These are phyloP conservation scores for Chrysoporthe deuterocubensis DNA, from an alignment of 2,329 filamentous ascomycete species.

Conservation along the genomic window DNA sequence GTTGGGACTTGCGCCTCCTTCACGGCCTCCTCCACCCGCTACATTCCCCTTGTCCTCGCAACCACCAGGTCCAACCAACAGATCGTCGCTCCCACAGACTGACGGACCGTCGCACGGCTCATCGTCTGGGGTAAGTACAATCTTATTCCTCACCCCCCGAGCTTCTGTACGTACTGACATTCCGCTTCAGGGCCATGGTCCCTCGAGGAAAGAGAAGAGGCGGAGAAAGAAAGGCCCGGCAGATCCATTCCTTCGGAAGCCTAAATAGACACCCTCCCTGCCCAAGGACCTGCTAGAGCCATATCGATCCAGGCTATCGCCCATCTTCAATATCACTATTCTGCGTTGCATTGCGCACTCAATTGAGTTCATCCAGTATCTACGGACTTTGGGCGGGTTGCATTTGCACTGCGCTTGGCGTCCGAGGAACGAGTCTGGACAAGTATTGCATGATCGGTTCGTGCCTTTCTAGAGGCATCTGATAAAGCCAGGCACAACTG, in stretches of 20 bases:
- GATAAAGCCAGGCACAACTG: neutral
- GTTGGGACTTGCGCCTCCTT: conserved; percentile 52
- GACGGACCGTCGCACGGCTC: conserved; percentile 12
- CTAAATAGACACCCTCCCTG: conserved; percentile 32
- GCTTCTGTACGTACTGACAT: neutral
- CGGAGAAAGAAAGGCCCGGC: conserved; percentile 44
- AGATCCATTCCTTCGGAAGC: conserved; percentile 50
- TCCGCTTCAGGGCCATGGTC: neutral
- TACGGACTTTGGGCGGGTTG: neutral
- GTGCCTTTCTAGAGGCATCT: neutral
- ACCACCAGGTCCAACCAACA: conserved; percentile 19
- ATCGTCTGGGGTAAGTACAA: conserved; percentile 16
- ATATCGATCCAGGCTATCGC: neutral
- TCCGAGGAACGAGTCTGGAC: neutral
- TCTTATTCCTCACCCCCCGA: too few species aligned
- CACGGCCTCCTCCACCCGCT: conserved; percentile 43
- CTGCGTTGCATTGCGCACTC: neutral
- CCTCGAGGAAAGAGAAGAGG: conserved; percentile 8
- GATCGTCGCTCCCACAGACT: conserved; percentile 27
- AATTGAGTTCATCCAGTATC: neutral
- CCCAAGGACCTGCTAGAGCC: neutral
- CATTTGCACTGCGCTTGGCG: neutral
- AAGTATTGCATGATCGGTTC: neutral
- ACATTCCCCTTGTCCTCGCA: conserved; percentile 14
- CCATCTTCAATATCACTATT: neutral